Evolutionary conservation across 2,329 filamentous ascomycete genomes (phyloP), one percentile per base, ranked within the genome.

Genomic region (Fusarium subtropicale): DNA sequence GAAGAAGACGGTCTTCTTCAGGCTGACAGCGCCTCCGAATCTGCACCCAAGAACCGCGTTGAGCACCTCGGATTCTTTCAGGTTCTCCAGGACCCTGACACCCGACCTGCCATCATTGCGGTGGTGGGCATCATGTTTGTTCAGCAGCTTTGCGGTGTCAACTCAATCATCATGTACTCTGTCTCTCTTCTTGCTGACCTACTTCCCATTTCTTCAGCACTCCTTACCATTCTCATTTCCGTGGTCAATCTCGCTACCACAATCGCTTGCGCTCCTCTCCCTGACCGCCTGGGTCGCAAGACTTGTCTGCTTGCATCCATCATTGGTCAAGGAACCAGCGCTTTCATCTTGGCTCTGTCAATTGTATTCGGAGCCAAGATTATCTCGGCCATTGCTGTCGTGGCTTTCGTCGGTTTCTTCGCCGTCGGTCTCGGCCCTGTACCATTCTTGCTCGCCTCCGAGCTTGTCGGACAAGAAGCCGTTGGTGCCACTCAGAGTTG

Each of bases 131-230:
- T 97, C 71, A 97, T 98, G 94, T 86, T 94, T 61, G 91, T 92
- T 1, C 96, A 98, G 78, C 96, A 99, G 78, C 85, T 97, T 38
- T 95, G 92, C 61, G 95, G 93, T 47, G 95, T 98, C 82, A 98
- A 99, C 86, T 95, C 92, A 61, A 95, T 98, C 76, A 92, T 98
- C 80, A 97, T 99, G 94, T 99, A 99, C 80, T 97, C 94, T 3
- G 96, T 98, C 8, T 94, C 92, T 1, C 88, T 99, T 2, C 87
- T 99, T 16, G 89, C 91, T 33, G 89, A 90, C 67, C 86, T 98
- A 3, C 87, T 99, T 0, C 91, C 93, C 5, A 88, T 93, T 47
- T 93, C 90, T 66, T 95, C 94, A 0, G 91, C 91, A 0, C 82
- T 97, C 2, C 86, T 99, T 54, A 97, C 95, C 56, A 95, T 98